phyloP scores from a whole-genome alignment of 2,329 filamentous ascomycete genomes.

The Fusarium secorum region DNA sequence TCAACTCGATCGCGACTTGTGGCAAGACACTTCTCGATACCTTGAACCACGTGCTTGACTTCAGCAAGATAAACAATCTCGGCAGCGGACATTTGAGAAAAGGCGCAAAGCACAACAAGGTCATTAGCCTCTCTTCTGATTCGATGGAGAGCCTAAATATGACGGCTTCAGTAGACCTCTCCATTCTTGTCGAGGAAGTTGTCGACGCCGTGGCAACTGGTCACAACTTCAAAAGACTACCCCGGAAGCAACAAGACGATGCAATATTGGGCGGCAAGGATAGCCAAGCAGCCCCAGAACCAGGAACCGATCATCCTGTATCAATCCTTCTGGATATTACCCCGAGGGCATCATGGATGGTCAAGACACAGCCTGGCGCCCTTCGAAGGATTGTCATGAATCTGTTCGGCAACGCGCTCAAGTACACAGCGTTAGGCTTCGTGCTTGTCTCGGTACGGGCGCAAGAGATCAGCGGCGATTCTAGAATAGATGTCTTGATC shows the following conservation, averaged over 20 bases:
- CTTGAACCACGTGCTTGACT: constrained; percentile 58
- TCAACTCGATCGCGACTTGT: constrained; percentile 56
- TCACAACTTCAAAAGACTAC: constrained; percentile 46
- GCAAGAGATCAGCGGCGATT: constrained; percentile 32
- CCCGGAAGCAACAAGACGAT: constrained; percentile 8
- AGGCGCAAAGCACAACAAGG: constrained; percentile 31
- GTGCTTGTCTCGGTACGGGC: constrained; percentile 52
- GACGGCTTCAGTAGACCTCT: constrained; percentile 46
- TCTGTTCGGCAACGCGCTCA: constrained; percentile 68
- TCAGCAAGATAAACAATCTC: constrained; percentile 51
- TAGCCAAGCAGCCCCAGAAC: constrained; percentile 3
- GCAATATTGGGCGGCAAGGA: not conserved
- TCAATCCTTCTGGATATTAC: constrained; percentile 61
- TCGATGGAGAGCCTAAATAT: constrained; percentile 45
- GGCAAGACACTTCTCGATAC: constrained; percentile 59
- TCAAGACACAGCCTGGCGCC: constrained; percentile 61
- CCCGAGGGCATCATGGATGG: constrained; percentile 56
- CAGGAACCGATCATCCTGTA: constrained; percentile 44
- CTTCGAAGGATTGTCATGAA: constrained; percentile 68
- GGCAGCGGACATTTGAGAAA: constrained; percentile 39
- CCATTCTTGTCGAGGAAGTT: constrained; percentile 49
- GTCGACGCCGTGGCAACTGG: constrained; percentile 52
- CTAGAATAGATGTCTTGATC: constrained; percentile 45
- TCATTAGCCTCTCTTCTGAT: constrained; percentile 37
- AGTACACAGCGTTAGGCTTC: constrained; percentile 64